Base-by-base conservation (phyloP, 768 basidiomycete genomes). In the Podaxis pistillaris region DNA sequence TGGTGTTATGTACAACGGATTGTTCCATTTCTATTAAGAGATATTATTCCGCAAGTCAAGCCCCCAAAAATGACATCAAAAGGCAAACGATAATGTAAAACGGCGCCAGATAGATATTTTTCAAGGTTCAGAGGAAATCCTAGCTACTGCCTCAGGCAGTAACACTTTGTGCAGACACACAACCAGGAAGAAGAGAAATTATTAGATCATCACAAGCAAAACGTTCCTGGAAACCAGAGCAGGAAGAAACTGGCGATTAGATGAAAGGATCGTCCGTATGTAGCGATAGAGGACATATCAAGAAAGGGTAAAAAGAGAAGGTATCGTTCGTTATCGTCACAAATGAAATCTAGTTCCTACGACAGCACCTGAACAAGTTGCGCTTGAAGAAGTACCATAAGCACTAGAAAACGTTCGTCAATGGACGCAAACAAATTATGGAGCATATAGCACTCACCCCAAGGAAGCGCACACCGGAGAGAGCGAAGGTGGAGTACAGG, bases 381-480 rank as follows among this genome's bases (percentile, higher is more conserved):
- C 91, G 84, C 74, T 83, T 90, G 79, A 93, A 83, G 81, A 86
- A 91, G 78, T 93, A 94, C 73, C 71, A 91, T 67, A 94, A 70
- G 73, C 91, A 93, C 92, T 94, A 63, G 63, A n/a, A 38, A 63
- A 26, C 51, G 17, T 2, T 52, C 4, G 28, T 59, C 47, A 63
- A 62, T 33, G 50, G 40, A 36, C 19, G 19, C 58, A 58, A 52
- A 28, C 28, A 33, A 49, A 52, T 15, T 38, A 9, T 38, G 17
- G 51, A 33, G 53, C 19, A 54, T 55, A 38, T 30, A 44, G 47
- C 15, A 83, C 91, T 65, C 73, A 93, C 92, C 70, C 93, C 93
- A 57, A 73, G 59, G 76, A 94, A 92, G 62, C 92, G 86, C 67
- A 94, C 81, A 56, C 82, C 73, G 37, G 91, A 82, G 37, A 94